phyloP scores from a whole-genome alignment of 129 eudicot species.

The Deinandra increscens region DNA sequence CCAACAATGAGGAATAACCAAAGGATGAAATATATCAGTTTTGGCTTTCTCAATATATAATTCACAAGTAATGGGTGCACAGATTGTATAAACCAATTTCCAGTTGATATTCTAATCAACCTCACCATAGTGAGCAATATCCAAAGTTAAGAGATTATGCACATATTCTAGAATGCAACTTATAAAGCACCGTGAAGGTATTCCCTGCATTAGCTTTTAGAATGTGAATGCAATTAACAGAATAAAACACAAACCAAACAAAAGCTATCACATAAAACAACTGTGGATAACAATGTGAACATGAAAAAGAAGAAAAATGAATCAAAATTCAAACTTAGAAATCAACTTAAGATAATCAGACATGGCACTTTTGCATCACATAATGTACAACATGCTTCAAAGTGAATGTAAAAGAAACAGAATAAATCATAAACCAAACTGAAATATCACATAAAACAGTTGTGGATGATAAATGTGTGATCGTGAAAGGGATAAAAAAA shows the following conservation, averaged over 20 bases:
- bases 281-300: not conserved
- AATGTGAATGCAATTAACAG: not conserved
- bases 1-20: not conserved
- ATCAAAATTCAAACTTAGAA: not conserved
- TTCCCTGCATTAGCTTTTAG: not conserved
- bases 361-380: not conserved
- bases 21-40: not conserved
- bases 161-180: not conserved
- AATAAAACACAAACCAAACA: not conserved
- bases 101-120: not conserved
- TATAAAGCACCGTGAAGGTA: not conserved
- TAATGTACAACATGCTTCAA: not conserved
- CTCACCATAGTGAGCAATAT: not conserved
- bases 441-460: not conserved
- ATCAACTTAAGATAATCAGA: too few species aligned
- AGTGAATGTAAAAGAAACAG: not conserved
- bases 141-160: not conserved
- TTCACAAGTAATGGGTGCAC: not conserved
- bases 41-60: constrained; percentile 3
- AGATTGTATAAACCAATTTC: not conserved
- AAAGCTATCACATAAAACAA: not conserved
- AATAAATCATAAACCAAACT: not conserved
- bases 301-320: too few species aligned
- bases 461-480: not conserved
- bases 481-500: not conserved